Percentiles rank a stretch among this genome's conserved stretches.
Evolutionary conservation across 768 basidiomycete genomes (phyloP).

Genomic region (Rubroboletus satanas): DNA sequence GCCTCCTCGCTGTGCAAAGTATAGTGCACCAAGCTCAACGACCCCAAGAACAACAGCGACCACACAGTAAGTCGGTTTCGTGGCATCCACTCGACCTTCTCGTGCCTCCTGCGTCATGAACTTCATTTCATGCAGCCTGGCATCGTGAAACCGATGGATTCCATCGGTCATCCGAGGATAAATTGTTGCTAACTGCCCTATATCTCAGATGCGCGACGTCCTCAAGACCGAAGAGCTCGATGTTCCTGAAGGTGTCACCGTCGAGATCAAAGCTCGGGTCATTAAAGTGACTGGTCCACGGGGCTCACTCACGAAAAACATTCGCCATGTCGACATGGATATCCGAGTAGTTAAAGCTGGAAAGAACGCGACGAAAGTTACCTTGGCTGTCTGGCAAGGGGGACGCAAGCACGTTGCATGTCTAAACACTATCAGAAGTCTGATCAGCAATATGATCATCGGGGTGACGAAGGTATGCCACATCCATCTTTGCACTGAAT

Average conservation of each 20-base stretch:
- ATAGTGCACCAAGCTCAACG: conserved; percentile 14
- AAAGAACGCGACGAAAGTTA: conserved; percentile 70
- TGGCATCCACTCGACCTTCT: background rate
- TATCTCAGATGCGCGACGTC: conserved; percentile 81
- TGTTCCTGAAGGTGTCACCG: conserved; percentile 80
- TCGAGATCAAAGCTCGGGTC: conserved; percentile 85
- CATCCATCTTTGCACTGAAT: background rate
- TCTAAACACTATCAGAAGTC: conserved; percentile 89
- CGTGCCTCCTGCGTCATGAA: background rate
- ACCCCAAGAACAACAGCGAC: conserved; percentile 24
- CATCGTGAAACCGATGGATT: conserved; percentile 35
- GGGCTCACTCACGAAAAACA: conserved; percentile 87
- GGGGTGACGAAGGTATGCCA: conserved; percentile 86
- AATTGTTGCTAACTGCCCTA: conserved; percentile 23
- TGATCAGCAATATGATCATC: conserved; percentile 96
- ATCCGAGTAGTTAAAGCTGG: conserved; percentile 71
- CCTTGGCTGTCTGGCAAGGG: conserved; percentile 96
- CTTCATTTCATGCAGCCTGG: conserved; percentile 1
- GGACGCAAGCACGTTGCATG: conserved; percentile 98
- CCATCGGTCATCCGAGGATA: conserved; percentile 31
- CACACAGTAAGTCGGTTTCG: conserved; percentile 28
- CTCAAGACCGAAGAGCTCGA: conserved; percentile 91
- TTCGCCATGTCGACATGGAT: conserved; percentile 94
- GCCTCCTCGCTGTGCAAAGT: conserved; percentile 2
- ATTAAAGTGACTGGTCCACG: conserved; percentile 92